Evolutionary conservation across 768 basidiomycete species (phyloP), one percentile per base, ranked within the genome.

Genomic region (Termitomyces sp.): DNA sequence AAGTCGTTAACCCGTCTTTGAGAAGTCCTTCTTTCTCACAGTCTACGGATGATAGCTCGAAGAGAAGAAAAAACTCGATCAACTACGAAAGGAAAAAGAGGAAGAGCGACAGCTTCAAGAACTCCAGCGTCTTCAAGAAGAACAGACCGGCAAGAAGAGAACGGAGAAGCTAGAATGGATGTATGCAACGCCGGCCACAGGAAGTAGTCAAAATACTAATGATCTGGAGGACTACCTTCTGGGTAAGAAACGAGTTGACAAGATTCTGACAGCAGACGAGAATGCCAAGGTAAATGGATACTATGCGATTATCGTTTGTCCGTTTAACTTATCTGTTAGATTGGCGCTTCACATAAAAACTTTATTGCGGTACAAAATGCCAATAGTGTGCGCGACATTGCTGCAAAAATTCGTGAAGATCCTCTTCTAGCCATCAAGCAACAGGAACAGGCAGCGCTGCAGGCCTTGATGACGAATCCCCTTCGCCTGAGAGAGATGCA

Each of bases 81-180:
- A 99, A 71, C 84, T 99, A 6, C 86, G 94, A 59, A 98, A 98
- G 72, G 97, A 99, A 74, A 91, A 92, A 66, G 96, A 97, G 67
- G 97, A 99, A 68, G 97, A 99, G 69, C 82, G 97, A 6, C 96
- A 98, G 69, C 73, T 99, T 1, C 94, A 96, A 64, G 97, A 99
- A 65, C 83, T 99, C 8, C 97, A 98, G 69, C 83, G 95, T 53
- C 73, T 99, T 57, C 96, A 98, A 71, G 94, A 96, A 70, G 91
- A 92, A 63, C 86, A 95, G 63, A 98, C 96, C 10, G 96, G 96
- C 35, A 94, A 89, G 78, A 97, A 95, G 74, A 78, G 92, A 62
- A 85, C 88, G 53, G 95, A 98, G 73, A 94, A 94, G 69, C 71
- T 99, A 50, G 97, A 99, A 70, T 99, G 97, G 97, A 96, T 99